phyloP scores from a whole-genome alignment of 139 green algal genomes.

The Ulvella scutata region DNA sequence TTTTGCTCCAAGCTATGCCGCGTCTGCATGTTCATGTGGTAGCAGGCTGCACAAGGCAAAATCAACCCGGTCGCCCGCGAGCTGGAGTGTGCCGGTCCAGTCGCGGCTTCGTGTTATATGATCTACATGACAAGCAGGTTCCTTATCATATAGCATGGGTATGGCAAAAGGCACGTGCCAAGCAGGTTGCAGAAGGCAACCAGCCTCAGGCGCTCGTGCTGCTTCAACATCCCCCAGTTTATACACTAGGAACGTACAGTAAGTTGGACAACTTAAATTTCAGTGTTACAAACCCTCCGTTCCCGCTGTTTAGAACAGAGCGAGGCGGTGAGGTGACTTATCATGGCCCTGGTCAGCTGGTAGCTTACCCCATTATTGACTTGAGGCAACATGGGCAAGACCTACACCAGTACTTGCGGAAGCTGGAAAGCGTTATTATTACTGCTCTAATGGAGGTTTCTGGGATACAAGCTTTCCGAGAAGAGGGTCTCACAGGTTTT shows the following conservation, averaged over 20 bases:
- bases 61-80: no score
- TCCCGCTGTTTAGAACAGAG: conserved; percentile 32
- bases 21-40: no score
- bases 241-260: conserved; percentile 76
- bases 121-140: not conserved
- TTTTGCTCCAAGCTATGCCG: no score
- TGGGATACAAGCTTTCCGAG: conserved; percentile 14
- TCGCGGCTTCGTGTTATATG: not conserved
- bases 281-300: conserved; percentile 9
- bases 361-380: conserved; percentile 80
- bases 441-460: conserved; percentile 27
- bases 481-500: conserved; percentile 28
- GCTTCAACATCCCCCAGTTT: conserved; percentile 56
- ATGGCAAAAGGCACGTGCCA: not conserved
- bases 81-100: no score
- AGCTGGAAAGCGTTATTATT: conserved; percentile 73
- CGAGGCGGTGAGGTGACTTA: conserved; percentile 77
- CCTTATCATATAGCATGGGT: not conserved
- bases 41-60: no score
- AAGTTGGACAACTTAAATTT: conserved; percentile 22
- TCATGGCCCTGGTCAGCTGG: conserved; percentile 81
- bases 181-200: not conserved
- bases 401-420: conserved; percentile 71
- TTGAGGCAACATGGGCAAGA: conserved; percentile 44
- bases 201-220: not conserved